Evolutionary conservation across 352 stramenopile species (phyloP).

Genomic region (Pelagophyceae sp.): DNA sequence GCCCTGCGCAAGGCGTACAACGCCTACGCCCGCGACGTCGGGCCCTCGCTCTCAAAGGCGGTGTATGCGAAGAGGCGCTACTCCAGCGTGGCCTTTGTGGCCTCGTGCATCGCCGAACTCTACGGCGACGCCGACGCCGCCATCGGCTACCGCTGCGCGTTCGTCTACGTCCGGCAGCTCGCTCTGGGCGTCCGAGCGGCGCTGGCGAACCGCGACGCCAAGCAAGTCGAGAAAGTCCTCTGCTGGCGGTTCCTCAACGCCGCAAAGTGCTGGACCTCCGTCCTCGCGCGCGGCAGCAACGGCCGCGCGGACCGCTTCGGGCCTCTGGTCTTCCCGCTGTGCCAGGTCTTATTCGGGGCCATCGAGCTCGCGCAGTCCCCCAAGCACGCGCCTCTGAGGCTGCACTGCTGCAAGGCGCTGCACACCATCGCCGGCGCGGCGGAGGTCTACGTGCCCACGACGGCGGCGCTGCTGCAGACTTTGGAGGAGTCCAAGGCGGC

Average conservation of each 20-base stretch:
- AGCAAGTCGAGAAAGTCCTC: conserved; percentile 64
- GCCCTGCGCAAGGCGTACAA: not conserved
- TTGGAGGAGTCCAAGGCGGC: conserved; percentile 62
- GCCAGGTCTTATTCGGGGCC: conserved; percentile 52
- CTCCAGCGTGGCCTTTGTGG: conserved; percentile 48
- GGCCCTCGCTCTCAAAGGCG: not conserved
- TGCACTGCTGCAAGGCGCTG: conserved; percentile 78
- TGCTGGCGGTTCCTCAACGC: conserved; percentile 88
- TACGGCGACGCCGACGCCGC: conserved; percentile 75
- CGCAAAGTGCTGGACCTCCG: conserved; percentile 59
- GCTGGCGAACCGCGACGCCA: conserved; percentile 66
- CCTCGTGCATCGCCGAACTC: conserved; percentile 85
- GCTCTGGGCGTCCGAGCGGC: conserved; percentile 81
- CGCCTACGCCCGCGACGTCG: not conserved
- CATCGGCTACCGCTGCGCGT: conserved; percentile 83
- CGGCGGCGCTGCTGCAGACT: conserved; percentile 69
- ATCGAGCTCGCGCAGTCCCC: conserved; percentile 35
- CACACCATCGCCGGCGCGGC: conserved; percentile 75
- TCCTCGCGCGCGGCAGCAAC: conserved; percentile 12
- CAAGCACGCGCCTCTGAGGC: conserved; percentile 62
- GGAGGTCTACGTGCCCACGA: conserved; percentile 76
- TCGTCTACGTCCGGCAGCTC: conserved; percentile 87
- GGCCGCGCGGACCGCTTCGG: conserved; percentile 44
- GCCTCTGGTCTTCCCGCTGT: conserved; percentile 73
- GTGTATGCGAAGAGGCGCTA: not conserved